Conservation (phyloP, 805 yeast genomes). For the Hanseniaspora jakobsenii region DNA sequence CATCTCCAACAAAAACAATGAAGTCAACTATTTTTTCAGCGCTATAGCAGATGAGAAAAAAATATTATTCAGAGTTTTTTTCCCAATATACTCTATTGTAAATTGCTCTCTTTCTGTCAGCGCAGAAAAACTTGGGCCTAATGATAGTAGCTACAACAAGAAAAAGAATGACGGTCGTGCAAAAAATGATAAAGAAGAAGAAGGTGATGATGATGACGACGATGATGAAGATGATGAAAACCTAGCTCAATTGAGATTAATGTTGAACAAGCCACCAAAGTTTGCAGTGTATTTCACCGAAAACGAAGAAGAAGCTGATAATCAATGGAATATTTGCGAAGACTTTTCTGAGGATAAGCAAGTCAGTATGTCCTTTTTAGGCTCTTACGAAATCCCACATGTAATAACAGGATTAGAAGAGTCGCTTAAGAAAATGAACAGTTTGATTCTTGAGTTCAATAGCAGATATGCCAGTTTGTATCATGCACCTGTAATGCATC, state of each 20-base stretch:
- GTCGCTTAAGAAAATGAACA: constrained; percentile 42
- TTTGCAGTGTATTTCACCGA: constrained; percentile 65
- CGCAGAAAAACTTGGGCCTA: constrained; percentile 22
- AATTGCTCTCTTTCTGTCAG: constrained; percentile 46
- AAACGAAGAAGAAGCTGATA: constrained; percentile 37
- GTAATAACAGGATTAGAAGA: constrained; percentile 47
- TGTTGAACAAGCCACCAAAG: constrained; percentile 51
- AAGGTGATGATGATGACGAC: constrained; percentile 18
- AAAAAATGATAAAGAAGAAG: constrained; percentile 12
- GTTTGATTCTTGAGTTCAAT: constrained; percentile 39
- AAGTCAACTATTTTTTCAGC: constrained; percentile 66
- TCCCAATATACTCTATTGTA: constrained; percentile 48
- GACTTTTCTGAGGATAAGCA: constrained; percentile 79
- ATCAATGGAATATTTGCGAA: constrained; percentile 72
- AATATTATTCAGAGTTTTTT: constrained; percentile 61
- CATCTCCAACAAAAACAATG: constrained; percentile 55
- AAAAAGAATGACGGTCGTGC: constrained; percentile 17
- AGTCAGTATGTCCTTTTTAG: constrained; percentile 53
- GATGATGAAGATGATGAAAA: constrained; percentile 19
- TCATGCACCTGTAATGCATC: constrained; percentile 13
- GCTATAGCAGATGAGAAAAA: constrained; percentile 57
- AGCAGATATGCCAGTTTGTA: constrained; percentile 20
- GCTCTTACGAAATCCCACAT: constrained; percentile 56
- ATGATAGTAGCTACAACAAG: no score
- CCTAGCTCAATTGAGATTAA: constrained; percentile 38